A percentile compares a stretch with the other conserved stretches of the same genome.
These are phyloP conservation scores for Davidsoniella virescens DNA, from an alignment of 2,329 filamentous ascomycete genomes.

Conservation along the genomic window DNA sequence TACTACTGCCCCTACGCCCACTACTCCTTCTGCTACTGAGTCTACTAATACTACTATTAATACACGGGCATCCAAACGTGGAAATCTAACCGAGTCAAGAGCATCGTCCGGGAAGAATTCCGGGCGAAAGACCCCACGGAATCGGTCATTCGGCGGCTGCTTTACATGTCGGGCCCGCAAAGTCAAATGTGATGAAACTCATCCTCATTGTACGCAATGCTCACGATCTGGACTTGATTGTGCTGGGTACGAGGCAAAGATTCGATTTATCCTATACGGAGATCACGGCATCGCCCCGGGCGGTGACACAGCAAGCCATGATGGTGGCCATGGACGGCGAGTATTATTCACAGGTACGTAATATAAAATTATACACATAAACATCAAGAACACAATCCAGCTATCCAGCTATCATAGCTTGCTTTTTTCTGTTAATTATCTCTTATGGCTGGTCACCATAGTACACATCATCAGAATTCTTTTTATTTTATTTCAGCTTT, in stretches of 20 bases:
- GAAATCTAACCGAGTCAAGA: too few relatives aligned
- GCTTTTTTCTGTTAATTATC: too few relatives aligned
- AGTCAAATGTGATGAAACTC: constrained; percentile 10
- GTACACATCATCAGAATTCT: too few relatives aligned
- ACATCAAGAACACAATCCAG: not conserved
- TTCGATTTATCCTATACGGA: constrained; percentile 9
- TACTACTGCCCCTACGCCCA: not conserved
- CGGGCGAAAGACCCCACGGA: not conserved
- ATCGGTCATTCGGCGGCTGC: constrained; percentile 9
- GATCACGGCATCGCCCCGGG: not conserved
- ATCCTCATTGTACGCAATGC: constrained; percentile 7
- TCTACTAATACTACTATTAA: not conserved
- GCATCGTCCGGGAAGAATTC: not conserved
- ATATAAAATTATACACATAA: not conserved
- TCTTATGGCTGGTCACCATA: too few relatives aligned
- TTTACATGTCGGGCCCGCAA: constrained; percentile 11
- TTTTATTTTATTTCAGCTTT: not conserved
- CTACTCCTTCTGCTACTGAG: not conserved
- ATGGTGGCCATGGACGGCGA: constrained; percentile 9
- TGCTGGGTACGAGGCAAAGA: constrained; percentile 9
- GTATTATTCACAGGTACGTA: constrained; percentile 10
- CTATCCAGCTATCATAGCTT: too few relatives aligned
- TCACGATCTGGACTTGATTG: constrained; percentile 2
- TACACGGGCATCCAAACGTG: not conserved
- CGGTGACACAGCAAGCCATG: not conserved